Conservation (phyloP, 306 rosid species). For the Astragalus glycyphyllos region DNA sequence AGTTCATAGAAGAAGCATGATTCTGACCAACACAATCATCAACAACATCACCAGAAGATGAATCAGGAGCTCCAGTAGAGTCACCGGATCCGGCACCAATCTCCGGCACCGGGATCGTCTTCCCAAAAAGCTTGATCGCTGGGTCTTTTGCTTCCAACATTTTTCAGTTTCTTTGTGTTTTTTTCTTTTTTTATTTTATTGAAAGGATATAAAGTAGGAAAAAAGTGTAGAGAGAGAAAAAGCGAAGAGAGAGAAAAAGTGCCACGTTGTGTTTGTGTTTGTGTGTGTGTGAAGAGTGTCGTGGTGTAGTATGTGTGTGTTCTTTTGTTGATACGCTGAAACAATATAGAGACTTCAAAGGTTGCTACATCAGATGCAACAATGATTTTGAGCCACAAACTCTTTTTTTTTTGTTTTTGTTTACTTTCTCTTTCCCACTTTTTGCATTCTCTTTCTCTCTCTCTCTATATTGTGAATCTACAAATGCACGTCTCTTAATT, state of each 20-base stretch:
- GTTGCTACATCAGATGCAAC: conserved; percentile 39
- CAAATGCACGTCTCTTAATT: neutral
- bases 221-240: conserved; percentile 18
- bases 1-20: conserved; percentile 21
- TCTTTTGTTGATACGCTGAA: neutral
- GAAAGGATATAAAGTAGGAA: conserved; percentile 2
- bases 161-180: neutral
- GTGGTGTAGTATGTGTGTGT: conserved; percentile 8
- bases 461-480: conserved; percentile 8
- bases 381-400: conserved; percentile 44
- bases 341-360: neutral
- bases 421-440: conserved; percentile 40
- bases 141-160: conserved; percentile 61
- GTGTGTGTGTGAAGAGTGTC: neutral
- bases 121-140: conserved; percentile 79
- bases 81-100: conserved; percentile 23
- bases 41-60: conserved; percentile 31
- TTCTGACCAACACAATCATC: conserved; percentile 27
- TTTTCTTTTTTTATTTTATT: neutral
- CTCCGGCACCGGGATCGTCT: conserved; percentile 69
- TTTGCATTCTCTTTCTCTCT: conserved; percentile 11
- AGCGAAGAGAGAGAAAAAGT: conserved; percentile 2
- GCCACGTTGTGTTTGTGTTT: conserved; percentile 46
- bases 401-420: conserved; percentile 28
- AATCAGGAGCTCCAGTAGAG: conserved; percentile 14